Conservation (phyloP, 2,329 filamentous ascomycete species). For the Aspergillus pseudoviridinutans region DNA sequence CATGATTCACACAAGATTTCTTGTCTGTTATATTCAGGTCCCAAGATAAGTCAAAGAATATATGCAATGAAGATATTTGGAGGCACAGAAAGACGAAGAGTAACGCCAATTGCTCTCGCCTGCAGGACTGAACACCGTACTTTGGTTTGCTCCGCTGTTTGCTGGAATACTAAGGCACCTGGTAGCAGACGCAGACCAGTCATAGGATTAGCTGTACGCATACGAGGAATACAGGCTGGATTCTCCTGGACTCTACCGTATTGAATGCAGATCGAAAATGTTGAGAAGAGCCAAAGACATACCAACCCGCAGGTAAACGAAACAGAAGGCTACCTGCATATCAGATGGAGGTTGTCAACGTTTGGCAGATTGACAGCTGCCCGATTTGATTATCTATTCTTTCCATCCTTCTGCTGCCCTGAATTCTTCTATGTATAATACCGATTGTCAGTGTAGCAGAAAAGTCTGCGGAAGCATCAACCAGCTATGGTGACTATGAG, state of each 20-base stretch:
- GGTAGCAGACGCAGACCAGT: background rate
- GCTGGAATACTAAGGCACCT: background rate
- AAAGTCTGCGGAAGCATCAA: background rate
- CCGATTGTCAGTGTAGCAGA: slow-evolving; percentile 1
- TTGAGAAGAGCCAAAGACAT: background rate
- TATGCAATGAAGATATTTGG: background rate
- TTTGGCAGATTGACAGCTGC: background rate
- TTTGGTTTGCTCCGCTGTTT: background rate
- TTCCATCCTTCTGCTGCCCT: background rate
- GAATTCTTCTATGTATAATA: background rate
- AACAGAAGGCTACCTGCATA: background rate
- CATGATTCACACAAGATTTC: background rate
- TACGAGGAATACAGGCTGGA: no score
- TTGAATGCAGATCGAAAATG: background rate
- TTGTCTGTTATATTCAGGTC: background rate
- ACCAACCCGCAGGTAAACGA: background rate
- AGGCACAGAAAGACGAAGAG: background rate
- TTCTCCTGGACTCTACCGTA: background rate
- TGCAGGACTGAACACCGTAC: background rate
- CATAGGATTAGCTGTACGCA: background rate
- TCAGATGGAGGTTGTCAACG: background rate
- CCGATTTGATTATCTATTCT: background rate
- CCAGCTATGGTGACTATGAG: background rate
- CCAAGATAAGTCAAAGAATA: background rate
- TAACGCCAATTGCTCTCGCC: background rate